phyloP scores from a whole-genome alignment of 1,284 basidiomycete species.

The Trametes hirsuta region DNA sequence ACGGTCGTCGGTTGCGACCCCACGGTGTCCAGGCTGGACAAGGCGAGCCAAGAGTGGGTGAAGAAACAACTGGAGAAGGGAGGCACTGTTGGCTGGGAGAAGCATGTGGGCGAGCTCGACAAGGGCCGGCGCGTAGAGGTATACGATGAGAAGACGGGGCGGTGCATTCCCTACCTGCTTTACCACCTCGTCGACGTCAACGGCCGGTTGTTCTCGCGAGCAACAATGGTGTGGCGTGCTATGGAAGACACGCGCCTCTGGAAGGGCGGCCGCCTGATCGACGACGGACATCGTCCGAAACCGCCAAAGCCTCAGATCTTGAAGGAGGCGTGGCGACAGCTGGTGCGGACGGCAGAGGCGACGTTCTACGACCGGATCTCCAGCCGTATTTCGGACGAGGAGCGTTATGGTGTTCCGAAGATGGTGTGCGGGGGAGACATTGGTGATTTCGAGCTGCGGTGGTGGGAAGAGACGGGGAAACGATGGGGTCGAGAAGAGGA shows the following conservation, averaged over 20 bases:
- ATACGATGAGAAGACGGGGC: constrained; percentile 10
- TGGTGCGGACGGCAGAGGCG: constrained; percentile 3
- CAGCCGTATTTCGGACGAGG: neutral
- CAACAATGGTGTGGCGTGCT: constrained; percentile 14
- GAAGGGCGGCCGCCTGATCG: neutral
- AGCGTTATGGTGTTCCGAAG: constrained; percentile 4
- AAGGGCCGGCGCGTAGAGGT: constrained; percentile 9
- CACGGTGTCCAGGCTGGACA: neutral
- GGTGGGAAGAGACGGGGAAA: constrained; percentile 2
- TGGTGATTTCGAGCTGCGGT: constrained; percentile 4
- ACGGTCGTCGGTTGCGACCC: constrained; percentile 11
- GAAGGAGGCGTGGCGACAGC: constrained; percentile 23
- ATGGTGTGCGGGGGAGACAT: constrained; percentile 14
- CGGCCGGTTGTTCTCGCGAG: constrained; percentile 15
- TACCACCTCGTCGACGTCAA: constrained; percentile 16
- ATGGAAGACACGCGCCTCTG: constrained; percentile 11
- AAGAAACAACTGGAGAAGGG: neutral
- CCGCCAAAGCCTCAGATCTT: constrained; percentile 6
- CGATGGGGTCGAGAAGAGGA: neutral
- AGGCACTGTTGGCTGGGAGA: neutral
- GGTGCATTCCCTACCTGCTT: neutral
- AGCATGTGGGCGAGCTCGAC: neutral
- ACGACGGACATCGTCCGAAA: neutral
- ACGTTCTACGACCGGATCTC: constrained; percentile 6
- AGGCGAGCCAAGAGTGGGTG: constrained; percentile 2